These are phyloP conservation scores for Paramecium sexaurelia DNA, from an alignment of 73 alveolate species.

Conservation along the genomic window DNA sequence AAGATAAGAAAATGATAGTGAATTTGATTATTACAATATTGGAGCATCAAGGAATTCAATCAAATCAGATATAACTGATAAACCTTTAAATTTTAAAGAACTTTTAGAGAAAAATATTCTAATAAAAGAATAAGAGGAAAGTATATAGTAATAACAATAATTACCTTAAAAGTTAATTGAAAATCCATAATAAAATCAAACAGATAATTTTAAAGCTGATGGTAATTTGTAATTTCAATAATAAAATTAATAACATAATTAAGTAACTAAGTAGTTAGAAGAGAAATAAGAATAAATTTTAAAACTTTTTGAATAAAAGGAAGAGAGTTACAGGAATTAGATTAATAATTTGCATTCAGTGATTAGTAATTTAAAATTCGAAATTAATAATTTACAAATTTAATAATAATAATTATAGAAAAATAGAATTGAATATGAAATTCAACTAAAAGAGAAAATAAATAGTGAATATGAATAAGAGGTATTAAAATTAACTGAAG, in stretches of 20 bases:
- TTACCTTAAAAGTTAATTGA: neutral
- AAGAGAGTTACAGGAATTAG: neutral
- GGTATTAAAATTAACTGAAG: neutral
- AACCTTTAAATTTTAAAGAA: neutral
- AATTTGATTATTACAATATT: neutral
- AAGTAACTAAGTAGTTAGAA: neutral
- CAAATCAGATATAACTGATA: neutral
- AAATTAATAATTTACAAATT: neutral
- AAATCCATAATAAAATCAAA: neutral
- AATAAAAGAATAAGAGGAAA: neutral
- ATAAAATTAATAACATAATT: neutral
- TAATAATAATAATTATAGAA: neutral
- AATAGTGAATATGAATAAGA: neutral
- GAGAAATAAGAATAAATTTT: neutral
- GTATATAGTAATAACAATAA: neutral
- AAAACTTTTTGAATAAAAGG: neutral
- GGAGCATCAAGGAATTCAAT: neutral
- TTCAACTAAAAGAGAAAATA: neutral
- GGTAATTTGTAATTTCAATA: neutral
- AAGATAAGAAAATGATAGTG: neutral
- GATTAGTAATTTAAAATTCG: neutral
- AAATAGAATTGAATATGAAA: neutral
- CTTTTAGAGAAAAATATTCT: neutral
- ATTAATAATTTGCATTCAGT: neutral
- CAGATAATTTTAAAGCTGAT: neutral